phyloP scores from a whole-genome alignment of 2,329 filamentous ascomycete genomes.

The Ceratocystis smalleyi region DNA sequence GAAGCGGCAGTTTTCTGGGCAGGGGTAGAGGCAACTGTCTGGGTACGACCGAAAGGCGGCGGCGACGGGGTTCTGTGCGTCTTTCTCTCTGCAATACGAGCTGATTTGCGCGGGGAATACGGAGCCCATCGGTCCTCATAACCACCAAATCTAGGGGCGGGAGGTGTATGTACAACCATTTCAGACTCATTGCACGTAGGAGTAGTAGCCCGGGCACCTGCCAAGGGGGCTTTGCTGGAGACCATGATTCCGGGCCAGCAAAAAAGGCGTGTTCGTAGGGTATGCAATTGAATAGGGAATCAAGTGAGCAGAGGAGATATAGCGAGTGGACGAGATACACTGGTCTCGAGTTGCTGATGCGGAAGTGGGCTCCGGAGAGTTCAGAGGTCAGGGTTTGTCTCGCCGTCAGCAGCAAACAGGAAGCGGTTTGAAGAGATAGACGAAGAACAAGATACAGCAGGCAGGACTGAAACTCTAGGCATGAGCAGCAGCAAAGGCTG shows the following conservation, averaged over 20 bases:
- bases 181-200: constrained; percentile 39
- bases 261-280: too few relatives aligned
- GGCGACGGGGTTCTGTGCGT: constrained; percentile 43
- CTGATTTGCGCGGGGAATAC: constrained; percentile 55
- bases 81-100: constrained; percentile 43
- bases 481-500: background rate
- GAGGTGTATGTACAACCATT: constrained; percentile 44
- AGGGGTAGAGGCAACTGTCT: constrained; percentile 17
- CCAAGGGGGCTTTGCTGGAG: constrained; percentile 8
- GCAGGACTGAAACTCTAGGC: background rate
- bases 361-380: background rate
- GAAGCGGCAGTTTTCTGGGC: background rate
- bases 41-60: constrained; percentile 22
- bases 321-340: constrained; percentile 12
- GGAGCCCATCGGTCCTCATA: constrained; percentile 55
- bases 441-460: background rate
- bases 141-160: constrained; percentile 38
- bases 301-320: background rate
- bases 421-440: background rate
- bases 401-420: background rate
- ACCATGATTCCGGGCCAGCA: constrained; percentile 23
- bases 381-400: background rate
- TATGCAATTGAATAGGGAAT: too few relatives aligned
- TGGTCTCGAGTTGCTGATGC: background rate
- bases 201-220: constrained; percentile 31